A percentile compares a stretch with the other conserved stretches of the same genome.
phyloP scores from a whole-genome alignment of 345 rosid genomes.

The Eucalyptus polybractea region DNA sequence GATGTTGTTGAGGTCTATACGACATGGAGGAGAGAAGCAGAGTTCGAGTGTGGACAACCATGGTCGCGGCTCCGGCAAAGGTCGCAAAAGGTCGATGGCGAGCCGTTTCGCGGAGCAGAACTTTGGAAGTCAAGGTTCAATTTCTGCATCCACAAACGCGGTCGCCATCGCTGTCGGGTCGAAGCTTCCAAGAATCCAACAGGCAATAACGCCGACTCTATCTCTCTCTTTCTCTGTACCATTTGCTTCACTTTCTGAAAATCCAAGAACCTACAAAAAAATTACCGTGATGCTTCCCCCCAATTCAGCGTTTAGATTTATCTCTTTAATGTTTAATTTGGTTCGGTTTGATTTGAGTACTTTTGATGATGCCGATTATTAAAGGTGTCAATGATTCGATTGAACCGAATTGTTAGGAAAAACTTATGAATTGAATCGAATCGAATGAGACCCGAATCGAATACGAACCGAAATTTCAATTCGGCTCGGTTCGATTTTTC shows the following conservation, averaged over 20 bases:
- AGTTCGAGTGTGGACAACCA: neutral
- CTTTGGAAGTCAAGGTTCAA: neutral
- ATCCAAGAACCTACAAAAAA: neutral
- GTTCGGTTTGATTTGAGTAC: neutral
- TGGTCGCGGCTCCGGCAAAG: neutral
- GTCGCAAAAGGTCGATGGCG: neutral
- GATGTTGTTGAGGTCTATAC: neutral
- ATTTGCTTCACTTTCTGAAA: neutral
- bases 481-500: no score
- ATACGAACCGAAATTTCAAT: no score
- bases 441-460: no score
- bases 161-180: neutral
- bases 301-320: neutral
- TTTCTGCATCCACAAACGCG: neutral
- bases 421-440: no score
- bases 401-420: no score
- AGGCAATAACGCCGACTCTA: neutral
- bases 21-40: neutral
- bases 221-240: neutral
- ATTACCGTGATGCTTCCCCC: neutral
- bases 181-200: neutral
- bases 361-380: no score
- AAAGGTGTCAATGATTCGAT: no score
- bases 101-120: neutral
- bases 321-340: neutral